A percentile compares a stretch with the other conserved stretches of the same genome.
Evolutionary conservation across 768 basidiomycete genomes (phyloP).

Genomic region (Mycena vulgaris): DNA sequence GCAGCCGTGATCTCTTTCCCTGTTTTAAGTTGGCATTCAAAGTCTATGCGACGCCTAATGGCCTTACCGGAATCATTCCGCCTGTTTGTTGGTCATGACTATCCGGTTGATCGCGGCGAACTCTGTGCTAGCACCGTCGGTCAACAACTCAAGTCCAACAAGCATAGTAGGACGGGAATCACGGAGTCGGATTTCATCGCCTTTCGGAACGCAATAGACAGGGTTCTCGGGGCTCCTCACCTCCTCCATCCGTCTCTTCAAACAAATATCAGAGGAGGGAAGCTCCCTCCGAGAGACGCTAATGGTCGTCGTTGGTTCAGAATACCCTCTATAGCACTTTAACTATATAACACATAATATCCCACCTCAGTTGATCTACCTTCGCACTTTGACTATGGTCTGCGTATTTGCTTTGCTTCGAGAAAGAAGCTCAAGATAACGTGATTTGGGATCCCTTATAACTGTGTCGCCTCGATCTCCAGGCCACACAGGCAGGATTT

Average conservation of each 20-base stretch:
- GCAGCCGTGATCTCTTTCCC: not conserved
- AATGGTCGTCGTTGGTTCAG: constrained; percentile 3
- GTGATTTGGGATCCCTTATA: no score
- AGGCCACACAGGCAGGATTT: no score
- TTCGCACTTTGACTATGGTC: not conserved
- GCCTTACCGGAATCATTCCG: constrained; percentile 50
- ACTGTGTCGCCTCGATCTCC: no score
- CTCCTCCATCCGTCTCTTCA: constrained; percentile 56
- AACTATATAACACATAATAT: not conserved
- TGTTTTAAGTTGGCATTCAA: not conserved
- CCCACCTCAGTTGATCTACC: not conserved
- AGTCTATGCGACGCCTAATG: constrained; percentile 57
- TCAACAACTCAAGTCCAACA: constrained; percentile 49
- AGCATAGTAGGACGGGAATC: constrained; percentile 48
- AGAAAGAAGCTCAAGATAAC: constrained; percentile 16
- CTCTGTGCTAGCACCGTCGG: constrained; percentile 51
- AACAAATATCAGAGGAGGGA: constrained; percentile 56
- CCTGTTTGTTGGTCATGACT: constrained; percentile 58
- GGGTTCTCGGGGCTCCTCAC: constrained; percentile 48
- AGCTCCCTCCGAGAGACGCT: constrained; percentile 32
- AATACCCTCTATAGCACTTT: constrained; percentile 13
- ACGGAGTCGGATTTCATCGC: constrained; percentile 47
- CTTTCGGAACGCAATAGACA: constrained; percentile 51
- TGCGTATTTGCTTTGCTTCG: not conserved
- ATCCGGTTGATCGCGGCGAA: constrained; percentile 43